These are phyloP conservation scores for Musa schizocarpa DNA, from an alignment of 176 grass and related monocot species.

Conservation along the genomic window DNA sequence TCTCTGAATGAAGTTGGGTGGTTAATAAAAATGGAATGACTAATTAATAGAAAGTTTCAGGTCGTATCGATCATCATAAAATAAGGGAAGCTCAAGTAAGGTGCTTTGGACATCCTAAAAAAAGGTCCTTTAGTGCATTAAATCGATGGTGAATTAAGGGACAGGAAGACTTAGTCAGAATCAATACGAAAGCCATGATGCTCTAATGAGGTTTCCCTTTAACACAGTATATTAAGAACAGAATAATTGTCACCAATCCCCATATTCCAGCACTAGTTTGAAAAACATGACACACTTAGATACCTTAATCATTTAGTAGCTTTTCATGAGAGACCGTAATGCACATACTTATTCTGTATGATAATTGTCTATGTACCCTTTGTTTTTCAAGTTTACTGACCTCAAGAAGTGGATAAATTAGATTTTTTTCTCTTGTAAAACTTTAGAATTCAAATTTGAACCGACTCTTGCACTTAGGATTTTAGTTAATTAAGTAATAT, in stretches of 20 bases:
- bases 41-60: no score
- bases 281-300: neutral
- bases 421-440: neutral
- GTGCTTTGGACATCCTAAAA: no score
- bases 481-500: neutral
- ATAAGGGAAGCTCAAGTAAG: no score
- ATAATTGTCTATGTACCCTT: neutral
- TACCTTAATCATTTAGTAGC: neutral
- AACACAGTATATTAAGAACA: neutral
- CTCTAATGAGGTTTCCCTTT: neutral
- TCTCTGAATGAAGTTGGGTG: no score
- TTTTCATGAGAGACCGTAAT: neutral
- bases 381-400: neutral
- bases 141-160: no score
- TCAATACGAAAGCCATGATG: neutral
- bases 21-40: no score
- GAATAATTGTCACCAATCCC: neutral
- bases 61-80: no score
- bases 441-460: neutral
- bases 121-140: no score
- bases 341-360: neutral
- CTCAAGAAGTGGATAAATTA: neutral
- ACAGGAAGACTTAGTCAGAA: no score
- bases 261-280: neutral
- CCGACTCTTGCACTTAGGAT: neutral